These are phyloP conservation scores for Haplosporangium gracile DNA, from an alignment of 192 early-diverging fungal species.

Conservation along the genomic window DNA sequence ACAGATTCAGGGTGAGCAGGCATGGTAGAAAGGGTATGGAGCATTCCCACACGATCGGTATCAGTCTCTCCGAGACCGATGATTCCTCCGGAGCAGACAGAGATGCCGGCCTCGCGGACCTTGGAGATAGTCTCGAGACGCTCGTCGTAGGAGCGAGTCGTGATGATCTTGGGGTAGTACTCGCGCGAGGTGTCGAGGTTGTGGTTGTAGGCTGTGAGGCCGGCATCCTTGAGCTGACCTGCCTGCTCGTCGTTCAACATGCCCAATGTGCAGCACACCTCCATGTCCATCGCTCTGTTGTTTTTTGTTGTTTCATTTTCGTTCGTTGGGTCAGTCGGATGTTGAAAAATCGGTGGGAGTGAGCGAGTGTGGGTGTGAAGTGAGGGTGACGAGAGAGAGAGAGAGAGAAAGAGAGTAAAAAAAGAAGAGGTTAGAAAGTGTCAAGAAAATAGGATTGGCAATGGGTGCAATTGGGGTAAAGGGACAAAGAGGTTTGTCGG, in stretches of 20 bases:
- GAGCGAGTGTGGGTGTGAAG: neutral
- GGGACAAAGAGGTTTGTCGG: neutral
- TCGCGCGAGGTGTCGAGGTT: conserved; percentile 87
- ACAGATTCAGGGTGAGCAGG: conserved; percentile 82
- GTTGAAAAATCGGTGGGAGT: conserved; percentile 2
- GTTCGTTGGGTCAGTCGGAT: neutral
- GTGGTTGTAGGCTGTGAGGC: conserved; percentile 90
- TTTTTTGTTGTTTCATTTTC: conserved; percentile 8
- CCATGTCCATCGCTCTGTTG: conserved; percentile 83
- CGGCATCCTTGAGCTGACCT: conserved; percentile 82
- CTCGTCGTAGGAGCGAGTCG: conserved; percentile 85
- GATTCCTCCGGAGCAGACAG: conserved; percentile 88
- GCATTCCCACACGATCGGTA: conserved; percentile 80
- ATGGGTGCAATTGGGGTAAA: neutral
- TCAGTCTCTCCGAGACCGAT: conserved; percentile 84
- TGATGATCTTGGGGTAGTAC: conserved; percentile 87
- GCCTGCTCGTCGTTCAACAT: conserved; percentile 84
- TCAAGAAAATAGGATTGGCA: neutral
- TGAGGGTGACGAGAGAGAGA: neutral
- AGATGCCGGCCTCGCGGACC: conserved; percentile 83
- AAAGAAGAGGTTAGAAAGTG: neutral
- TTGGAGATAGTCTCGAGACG: conserved; percentile 78
- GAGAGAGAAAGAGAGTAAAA: neutral
- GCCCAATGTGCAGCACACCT: conserved; percentile 89
- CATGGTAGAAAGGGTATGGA: conserved; percentile 80